Evolutionary conservation across 257 asterid species (phyloP).

Genomic region (Primulina eburnea): DNA sequence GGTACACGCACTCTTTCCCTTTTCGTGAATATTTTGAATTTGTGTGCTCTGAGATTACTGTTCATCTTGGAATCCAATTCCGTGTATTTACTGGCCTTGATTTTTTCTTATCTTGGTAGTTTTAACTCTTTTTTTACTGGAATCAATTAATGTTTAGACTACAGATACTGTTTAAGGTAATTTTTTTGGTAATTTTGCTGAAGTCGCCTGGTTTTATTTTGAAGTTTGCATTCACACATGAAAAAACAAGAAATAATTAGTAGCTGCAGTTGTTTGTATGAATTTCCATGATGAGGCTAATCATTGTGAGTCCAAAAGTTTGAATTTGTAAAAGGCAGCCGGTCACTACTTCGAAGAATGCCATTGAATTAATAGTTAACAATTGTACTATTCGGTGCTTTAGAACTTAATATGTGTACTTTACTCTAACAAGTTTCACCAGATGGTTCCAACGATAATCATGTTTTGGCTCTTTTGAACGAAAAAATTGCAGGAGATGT

Average conservation of each 20-base stretch:
- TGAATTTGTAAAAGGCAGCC: constrained; percentile 11
- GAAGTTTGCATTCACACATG: not conserved
- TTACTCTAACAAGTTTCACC: constrained; percentile 4
- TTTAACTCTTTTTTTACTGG: not conserved
- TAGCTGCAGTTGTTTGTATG: not conserved
- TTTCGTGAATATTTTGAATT: constrained; percentile 5
- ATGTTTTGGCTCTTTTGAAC: constrained; percentile 16
- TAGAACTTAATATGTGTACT: constrained; percentile 2
- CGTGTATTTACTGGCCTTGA: not conserved
- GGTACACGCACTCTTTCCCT: not conserved
- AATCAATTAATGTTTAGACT: constrained; percentile 1
- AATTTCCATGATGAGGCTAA: not conserved
- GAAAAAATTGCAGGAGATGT: constrained; percentile 55
- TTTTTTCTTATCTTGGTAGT: not conserved
- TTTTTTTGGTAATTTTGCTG: not conserved
- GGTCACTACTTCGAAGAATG: not conserved
- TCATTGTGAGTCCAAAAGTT: constrained; percentile 8
- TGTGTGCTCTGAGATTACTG: not conserved
- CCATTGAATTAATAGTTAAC: not conserved
- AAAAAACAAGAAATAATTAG: not conserved
- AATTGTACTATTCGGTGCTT: constrained; percentile 12
- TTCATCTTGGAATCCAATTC: not conserved
- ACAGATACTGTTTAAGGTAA: not conserved
- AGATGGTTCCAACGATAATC: constrained; percentile 3
- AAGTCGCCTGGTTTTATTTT: not conserved